phyloP scores from a whole-genome alignment of 352 stramenopile species.

The Phytopythium vexans region DNA sequence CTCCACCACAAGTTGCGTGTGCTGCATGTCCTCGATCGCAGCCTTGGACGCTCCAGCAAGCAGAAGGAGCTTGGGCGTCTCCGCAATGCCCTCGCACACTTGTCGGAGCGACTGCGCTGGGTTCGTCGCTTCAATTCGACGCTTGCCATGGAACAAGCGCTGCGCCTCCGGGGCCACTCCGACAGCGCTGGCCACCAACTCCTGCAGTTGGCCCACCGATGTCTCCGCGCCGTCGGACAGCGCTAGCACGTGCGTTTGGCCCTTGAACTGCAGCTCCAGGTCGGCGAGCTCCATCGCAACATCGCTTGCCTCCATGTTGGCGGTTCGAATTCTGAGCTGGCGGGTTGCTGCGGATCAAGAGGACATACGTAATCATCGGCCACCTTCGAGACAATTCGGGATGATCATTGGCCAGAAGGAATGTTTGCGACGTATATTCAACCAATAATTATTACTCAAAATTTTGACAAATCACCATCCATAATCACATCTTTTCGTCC shows the following conservation, averaged over 20 bases:
- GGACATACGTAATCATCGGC: constrained; percentile 4
- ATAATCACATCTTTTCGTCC: background rate
- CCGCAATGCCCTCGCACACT: constrained; percentile 21
- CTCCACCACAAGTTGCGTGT: constrained; percentile 31
- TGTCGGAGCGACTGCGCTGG: constrained; percentile 9
- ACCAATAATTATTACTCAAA: background rate
- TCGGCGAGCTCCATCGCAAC: constrained; percentile 17
- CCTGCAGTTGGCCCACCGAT: constrained; percentile 37
- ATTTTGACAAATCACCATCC: no score
- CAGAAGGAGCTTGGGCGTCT: constrained; percentile 25
- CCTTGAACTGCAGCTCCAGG: constrained; percentile 49
- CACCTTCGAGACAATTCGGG: constrained; percentile 2
- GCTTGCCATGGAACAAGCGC: constrained; percentile 56
- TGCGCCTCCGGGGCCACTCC: constrained; percentile 36
- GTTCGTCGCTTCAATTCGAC: constrained; percentile 36
- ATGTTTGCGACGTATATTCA: background rate
- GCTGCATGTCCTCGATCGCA: constrained; percentile 56
- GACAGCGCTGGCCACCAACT: constrained; percentile 22
- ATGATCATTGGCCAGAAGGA: constrained; percentile 2
- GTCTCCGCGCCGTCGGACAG: constrained; percentile 17
- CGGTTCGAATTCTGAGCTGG: constrained; percentile 23
- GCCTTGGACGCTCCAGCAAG: constrained; percentile 40
- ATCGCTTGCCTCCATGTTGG: background rate
- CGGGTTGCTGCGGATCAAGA: background rate
- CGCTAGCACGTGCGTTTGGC: constrained; percentile 21